Evolutionary conservation across 306 rosid species (phyloP), one percentile per base, ranked within the genome.

Genomic region (Luffa acutangula): DNA sequence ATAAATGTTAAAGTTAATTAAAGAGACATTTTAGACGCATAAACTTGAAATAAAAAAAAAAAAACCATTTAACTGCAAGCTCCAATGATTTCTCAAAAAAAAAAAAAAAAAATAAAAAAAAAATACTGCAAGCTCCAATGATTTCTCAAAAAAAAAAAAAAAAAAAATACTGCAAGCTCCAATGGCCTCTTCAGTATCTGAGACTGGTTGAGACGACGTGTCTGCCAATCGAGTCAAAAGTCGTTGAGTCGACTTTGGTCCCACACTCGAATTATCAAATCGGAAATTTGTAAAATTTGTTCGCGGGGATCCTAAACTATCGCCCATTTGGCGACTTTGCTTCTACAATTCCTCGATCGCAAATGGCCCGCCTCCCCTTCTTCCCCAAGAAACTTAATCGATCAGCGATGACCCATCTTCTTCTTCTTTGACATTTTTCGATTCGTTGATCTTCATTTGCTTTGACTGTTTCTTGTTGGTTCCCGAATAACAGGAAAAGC

Each of bases 361-460:
- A 4, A 11, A n/a, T 72, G 64, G 52, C 17, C 72, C 20, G 65
- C 36, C 67, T 52, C 80, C 83, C 43, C 91, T 71, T 85, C 87
- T 79, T 84, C 88, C 0, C 54, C 90, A 87, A 84, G 91, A 78
- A 88, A 49, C 70, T 34, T 79, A 37, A 13, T 83, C 39, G 56
- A 45, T 71, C 57, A 21, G 10, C 42, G 14, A 51, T 49, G 45
- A 49, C 63, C 9, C 31, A 15, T 49, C 45, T 51, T 34, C 45
- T 0, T 34, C 33, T 52, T 33, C 41, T 34, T 17, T 49, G 21
- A 33, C 78, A 4, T 52, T 14, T 1, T 73, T 31, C 7, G 1
- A 52, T 75, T 43, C 43, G 2, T 21, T 45, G 59, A 78, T 25
- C 1, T 17, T 36, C 48, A 52, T 75, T 52, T 7, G 3, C 41